These are phyloP conservation scores for Diophrys appendiculata DNA, from an alignment of 73 alveolate genomes.

Conservation along the genomic window DNA sequence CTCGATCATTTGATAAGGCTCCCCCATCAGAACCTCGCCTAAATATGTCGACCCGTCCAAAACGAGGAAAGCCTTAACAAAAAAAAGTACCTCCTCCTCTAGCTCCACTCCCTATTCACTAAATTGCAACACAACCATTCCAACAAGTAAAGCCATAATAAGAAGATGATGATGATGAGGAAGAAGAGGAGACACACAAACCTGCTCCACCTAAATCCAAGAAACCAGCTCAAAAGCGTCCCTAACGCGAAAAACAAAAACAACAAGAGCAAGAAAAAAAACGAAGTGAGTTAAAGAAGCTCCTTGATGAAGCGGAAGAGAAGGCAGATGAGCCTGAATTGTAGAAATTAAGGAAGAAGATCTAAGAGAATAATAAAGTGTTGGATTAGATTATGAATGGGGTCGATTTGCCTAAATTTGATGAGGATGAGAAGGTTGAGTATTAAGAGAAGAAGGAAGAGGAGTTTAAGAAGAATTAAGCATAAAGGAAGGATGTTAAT, in stretches of 20 bases:
- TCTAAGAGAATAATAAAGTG: slow-evolving; percentile 1
- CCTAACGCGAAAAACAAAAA: neutral
- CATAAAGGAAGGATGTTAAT: neutral
- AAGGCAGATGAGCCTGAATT: neutral
- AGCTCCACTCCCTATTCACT: neutral
- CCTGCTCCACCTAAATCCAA: too few relatives aligned
- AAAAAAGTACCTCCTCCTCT: neutral
- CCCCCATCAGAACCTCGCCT: too few relatives aligned
- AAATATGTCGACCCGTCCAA: too few relatives aligned
- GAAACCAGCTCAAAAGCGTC: neutral
- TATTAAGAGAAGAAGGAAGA: slow-evolving; percentile 12
- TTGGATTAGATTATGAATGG: slow-evolving; percentile 4
- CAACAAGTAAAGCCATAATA: neutral
- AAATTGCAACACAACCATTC: neutral
- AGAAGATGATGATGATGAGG: neutral
- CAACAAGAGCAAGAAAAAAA: slow-evolving; percentile 2
- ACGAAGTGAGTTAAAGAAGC: slow-evolving; percentile 4
- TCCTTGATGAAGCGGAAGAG: neutral
- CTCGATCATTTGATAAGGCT: too few relatives aligned
- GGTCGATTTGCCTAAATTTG: slow-evolving; percentile 5
- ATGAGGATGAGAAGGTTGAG: slow-evolving; percentile 19
- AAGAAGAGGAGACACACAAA: slow-evolving; percentile 4
- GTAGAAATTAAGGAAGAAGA: neutral
- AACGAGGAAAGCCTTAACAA: neutral
- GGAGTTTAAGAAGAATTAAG: neutral